Evolutionary conservation across 192 early-diverging fungal genomes (phyloP), one percentile per base, ranked within the genome.

Genomic region (Coemansia erecta): DNA sequence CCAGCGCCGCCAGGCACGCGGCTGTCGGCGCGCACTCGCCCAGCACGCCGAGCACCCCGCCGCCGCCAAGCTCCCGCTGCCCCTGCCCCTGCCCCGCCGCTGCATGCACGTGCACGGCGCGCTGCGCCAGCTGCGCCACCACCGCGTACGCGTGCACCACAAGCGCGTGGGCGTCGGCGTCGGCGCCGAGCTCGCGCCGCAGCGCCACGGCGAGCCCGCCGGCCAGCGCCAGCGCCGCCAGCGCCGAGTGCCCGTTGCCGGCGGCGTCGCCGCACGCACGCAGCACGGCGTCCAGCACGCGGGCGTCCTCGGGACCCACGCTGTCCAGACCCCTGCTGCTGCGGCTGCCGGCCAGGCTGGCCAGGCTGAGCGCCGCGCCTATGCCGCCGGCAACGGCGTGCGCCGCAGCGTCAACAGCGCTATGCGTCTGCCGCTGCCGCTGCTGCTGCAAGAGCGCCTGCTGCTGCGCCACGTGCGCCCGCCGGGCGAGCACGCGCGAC

Each of bases 151-250:
- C 52, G 11, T 52, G 45, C 19, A 33, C 37, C 18, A 15, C 28
- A 8, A 33, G 24, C 12, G 14, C 19, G 28, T 31, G 2, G 2
- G 28, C 7, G 7, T 31, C 28, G 10, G 12, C 43, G 15, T 24
- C 3, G 2, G 15, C 43, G 2, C 44, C 28, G 5, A 12, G 12
- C 5, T 45, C 56, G 6, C 12, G 15, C 15, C 26, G 41, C 23
- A 68, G 37, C 4, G 63, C 73, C 31, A 50, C 22, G 2, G 28
- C 56, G 15, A 77, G 13, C 10, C 73, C 73, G 18, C 58, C 67
- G 0, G 47, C 46, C n/a, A 76, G 52, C 22, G 55, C 56, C 67
- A 70, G 15, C 12, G 68, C 64, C 1, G 55, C 51, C 2, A 28
- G 22, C n/a, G 28, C 7, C 28, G 28, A 31, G 28, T 7, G 28